A percentile compares a stretch with the other conserved stretches of the same genome.
Evolutionary conservation across 2,329 filamentous ascomycete species (phyloP).

Genomic region (Colletotrichum endophyticum): DNA sequence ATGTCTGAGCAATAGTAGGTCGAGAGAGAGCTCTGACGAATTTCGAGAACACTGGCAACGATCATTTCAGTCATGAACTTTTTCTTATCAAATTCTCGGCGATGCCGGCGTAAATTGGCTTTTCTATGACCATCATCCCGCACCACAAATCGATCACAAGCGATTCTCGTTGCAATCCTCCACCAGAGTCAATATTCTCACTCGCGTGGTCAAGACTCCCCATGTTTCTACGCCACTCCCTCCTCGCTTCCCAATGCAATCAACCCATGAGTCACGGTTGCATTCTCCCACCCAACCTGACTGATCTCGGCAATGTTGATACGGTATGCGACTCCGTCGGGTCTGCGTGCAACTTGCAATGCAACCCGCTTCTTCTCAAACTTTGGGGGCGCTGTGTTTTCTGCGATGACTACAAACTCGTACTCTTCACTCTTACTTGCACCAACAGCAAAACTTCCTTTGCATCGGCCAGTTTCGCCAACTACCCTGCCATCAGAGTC

Average conservation of each 20-base stretch:
- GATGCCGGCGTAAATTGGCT: neutral
- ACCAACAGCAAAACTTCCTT: neutral
- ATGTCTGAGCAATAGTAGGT: too few species aligned
- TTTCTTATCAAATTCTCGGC: neutral
- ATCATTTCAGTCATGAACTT: neutral
- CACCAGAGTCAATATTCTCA: neutral
- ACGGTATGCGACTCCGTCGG: neutral
- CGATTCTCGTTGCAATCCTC: neutral
- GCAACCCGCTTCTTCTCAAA: neutral
- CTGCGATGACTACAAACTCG: neutral
- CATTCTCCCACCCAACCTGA: neutral
- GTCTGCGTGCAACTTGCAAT: neutral
- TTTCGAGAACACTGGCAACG: too few species aligned
- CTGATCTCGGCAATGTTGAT: neutral
- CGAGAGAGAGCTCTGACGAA: too few species aligned
- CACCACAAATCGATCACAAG: neutral
- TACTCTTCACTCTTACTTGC: neutral
- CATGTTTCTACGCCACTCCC: neutral
- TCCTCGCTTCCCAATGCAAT: neutral
- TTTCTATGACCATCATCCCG: neutral
- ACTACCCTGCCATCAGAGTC: neutral
- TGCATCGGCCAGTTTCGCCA: neutral
- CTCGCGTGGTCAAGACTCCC: neutral
- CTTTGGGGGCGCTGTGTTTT: neutral
- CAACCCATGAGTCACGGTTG: neutral